A percentile compares a stretch with the other conserved stretches of the same genome.
These are phyloP conservation scores for Lentinula sp. DNA, from an alignment of 768 basidiomycete genomes.

Conservation along the genomic window DNA sequence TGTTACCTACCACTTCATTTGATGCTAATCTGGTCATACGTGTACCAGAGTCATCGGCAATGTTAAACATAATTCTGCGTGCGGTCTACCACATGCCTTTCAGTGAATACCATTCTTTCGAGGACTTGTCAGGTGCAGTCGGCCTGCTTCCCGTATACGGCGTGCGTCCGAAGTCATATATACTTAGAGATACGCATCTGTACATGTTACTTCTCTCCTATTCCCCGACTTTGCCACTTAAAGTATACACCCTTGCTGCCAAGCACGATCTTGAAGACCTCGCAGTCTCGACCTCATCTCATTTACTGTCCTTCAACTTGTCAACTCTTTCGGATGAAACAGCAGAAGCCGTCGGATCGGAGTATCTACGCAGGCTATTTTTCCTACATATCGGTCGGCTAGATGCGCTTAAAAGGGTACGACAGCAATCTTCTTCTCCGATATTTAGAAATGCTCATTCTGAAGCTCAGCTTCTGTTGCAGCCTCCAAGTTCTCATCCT, in stretches of 20 bases:
- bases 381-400: constrained; percentile 79
- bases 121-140: constrained; percentile 50
- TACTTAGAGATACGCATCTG: constrained; percentile 46
- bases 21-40: constrained; percentile 47
- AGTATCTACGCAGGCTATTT: constrained; percentile 76
- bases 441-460: neutral
- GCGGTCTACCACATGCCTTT: constrained; percentile 66
- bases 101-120: constrained; percentile 65
- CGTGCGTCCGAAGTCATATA: constrained; percentile 38
- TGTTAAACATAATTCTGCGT: constrained; percentile 71
- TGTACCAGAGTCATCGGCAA: constrained; percentile 51
- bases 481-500: constrained; percentile 69
- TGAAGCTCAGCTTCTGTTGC: constrained; percentile 40
- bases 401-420: constrained; percentile 68
- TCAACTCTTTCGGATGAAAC: constrained; percentile 64
- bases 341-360: constrained; percentile 62
- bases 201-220: constrained; percentile 57
- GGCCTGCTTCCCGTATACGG: constrained; percentile 58
- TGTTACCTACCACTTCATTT: constrained; percentile 40
- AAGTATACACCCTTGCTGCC: constrained; percentile 69
- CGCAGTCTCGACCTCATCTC: constrained; percentile 68
- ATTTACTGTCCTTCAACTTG: constrained; percentile 68
- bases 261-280: constrained; percentile 62
- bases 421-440: neutral
- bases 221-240: constrained; percentile 63